Conservation (phyloP, 2,329 filamentous ascomycete species). For the Penicillium capsulatum region DNA sequence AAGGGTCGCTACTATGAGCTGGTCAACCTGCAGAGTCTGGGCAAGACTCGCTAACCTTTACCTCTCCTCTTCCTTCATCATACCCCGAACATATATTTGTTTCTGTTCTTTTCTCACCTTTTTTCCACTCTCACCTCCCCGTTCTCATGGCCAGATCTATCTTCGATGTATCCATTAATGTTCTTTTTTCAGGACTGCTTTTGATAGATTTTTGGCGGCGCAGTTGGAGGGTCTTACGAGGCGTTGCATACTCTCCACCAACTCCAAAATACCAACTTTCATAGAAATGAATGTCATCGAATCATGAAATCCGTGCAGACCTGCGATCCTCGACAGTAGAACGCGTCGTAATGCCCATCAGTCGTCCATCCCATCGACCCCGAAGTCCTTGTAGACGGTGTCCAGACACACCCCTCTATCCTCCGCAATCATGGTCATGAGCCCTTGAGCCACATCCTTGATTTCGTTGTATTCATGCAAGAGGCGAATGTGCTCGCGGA, state of each 20-base stretch:
- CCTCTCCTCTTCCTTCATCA: neutral
- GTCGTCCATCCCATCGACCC: constrained; percentile 36
- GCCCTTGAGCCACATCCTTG: constrained; percentile 61
- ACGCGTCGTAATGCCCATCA: neutral
- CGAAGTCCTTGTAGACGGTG: constrained; percentile 41
- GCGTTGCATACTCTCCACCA: too few species aligned
- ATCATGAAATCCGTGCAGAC: too few species aligned
- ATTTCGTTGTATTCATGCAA: constrained; percentile 69
- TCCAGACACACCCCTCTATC: constrained; percentile 53
- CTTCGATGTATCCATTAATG: neutral
- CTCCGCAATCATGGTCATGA: constrained; percentile 66
- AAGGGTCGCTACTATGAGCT: constrained; percentile 73
- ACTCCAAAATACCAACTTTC: too few species aligned
- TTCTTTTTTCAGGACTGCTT: neutral
- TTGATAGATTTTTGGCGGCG: too few species aligned
- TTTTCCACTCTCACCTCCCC: neutral
- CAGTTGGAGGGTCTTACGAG: too few species aligned
- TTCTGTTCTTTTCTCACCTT: neutral
- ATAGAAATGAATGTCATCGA: too few species aligned
- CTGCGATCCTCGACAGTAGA: too few species aligned
- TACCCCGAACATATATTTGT: too few species aligned
- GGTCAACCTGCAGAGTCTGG: constrained; percentile 74
- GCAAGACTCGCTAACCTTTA: constrained; percentile 45
- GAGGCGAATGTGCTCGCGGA: constrained; percentile 60
- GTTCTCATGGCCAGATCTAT: neutral